Conservation (phyloP, 2,329 filamentous ascomycete genomes). For the Colletotrichum caudatum region DNA sequence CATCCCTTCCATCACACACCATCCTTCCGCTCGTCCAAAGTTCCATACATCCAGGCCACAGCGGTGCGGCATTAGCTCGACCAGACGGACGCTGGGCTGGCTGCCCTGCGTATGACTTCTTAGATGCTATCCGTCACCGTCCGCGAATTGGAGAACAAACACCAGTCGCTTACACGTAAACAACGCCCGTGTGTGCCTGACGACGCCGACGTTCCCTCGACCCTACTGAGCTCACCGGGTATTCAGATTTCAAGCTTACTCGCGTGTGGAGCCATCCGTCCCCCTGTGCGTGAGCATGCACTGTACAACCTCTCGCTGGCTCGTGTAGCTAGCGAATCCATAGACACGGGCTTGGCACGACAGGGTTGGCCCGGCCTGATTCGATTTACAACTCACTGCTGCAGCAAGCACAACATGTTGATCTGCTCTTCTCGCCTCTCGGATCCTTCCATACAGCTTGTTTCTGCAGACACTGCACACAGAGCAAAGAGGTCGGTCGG, state of each 20-base stretch:
- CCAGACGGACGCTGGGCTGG: conserved; percentile 25
- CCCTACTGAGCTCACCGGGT: conserved; percentile 14
- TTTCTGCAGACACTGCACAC: conserved; percentile 19
- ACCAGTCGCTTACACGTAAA: conserved; percentile 5
- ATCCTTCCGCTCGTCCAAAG: conserved; percentile 30
- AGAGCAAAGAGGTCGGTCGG: conserved; percentile 23
- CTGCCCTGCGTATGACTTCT: conserved; percentile 11
- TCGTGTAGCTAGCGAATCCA: conserved; percentile 35
- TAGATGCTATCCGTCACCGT: conserved; percentile 29
- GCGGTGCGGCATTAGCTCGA: conserved; percentile 29
- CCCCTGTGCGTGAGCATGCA: conserved; percentile 24
- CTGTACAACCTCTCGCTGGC: conserved; percentile 21
- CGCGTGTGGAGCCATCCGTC: conserved; percentile 29
- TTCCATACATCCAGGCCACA: conserved; percentile 2
- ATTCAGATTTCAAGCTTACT: conserved; percentile 40
- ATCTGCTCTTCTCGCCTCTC: conserved; percentile 11
- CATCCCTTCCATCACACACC: conserved; percentile 19
- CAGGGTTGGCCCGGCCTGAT: conserved; percentile 31
- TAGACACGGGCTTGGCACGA: conserved; percentile 39
- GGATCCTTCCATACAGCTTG: conserved; percentile 15
- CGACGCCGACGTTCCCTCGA: conserved; percentile 13
- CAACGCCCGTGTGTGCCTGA: conserved; percentile 22
- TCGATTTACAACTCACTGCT: conserved; percentile 38
- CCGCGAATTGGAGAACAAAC: conserved; percentile 21
- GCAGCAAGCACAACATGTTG: conserved; percentile 28